Base-by-base conservation (phyloP, 768 basidiomycete species). In the Boletus sp. region DNA sequence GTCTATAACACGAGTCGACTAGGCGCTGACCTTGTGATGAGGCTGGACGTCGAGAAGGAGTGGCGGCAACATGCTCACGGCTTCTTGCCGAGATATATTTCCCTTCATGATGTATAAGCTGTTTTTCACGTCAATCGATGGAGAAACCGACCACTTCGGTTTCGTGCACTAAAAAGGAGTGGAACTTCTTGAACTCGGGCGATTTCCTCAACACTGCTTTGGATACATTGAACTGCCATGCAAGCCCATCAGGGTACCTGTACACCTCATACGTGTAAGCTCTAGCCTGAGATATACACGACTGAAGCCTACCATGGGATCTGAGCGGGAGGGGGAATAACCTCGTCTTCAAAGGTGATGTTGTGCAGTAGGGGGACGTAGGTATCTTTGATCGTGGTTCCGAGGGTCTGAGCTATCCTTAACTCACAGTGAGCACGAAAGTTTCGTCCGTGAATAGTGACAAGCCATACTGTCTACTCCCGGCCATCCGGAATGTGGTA, bases 1-100 rank as follows among this genome's bases (percentile, higher is more conserved):
- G n/a, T n/a, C 35, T 19, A 42, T 23, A 23, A 44, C 4, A 35
- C 23, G 33, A 42, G 11, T 41, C 33, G 49, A 45, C 8, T 38
- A n/a, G 29, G 10, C 11, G 72, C 79, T 47, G 65, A 85, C 89
- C 63, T 75, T 78, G 69, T 98, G 96, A 67, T 97, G 89, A 0
- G 97, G 92, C 64, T 91, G 78, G n/a, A 98, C 92, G 51, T 93
- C 90, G 33, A 99, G 82, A 61, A 98, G 85, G 2, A 99, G 80
- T 1, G 97, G 96, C 6, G 97, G 97, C n/a, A 99, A 77, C 97
- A 99, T 99, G 68, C 93, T 96, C 54, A 99, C 97, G 17, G 93
- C 94, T 72, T 99, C 97, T 70, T 98, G 95, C 21, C 97, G 78
- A 11, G 93, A 96, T 44, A 98, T 79, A 63, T 99, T 99, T 44